Conservation (phyloP, 768 basidiomycete species). For the Asterophora parasitica region DNA sequence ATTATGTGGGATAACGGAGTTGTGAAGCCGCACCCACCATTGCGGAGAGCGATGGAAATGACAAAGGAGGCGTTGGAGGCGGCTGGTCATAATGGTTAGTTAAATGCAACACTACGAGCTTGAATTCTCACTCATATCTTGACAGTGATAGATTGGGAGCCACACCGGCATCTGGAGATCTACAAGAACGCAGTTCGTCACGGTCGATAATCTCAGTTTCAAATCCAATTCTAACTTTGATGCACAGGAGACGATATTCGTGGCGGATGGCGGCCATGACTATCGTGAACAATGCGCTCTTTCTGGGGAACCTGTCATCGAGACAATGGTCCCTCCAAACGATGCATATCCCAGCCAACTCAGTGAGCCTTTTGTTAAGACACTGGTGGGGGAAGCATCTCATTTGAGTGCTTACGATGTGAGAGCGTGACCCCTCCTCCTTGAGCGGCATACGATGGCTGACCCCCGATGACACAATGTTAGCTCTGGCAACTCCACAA, state of each 20-base stretch:
- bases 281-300: slow-evolving; percentile 35
- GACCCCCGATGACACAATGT: slow-evolving; percentile 16
- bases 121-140: no score
- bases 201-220: neutral
- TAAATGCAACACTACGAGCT: no score
- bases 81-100: slow-evolving; percentile 44
- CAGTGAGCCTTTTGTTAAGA: slow-evolving; percentile 39
- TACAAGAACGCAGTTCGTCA: slow-evolving; percentile 34
- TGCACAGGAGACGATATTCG: slow-evolving; percentile 43
- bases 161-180: slow-evolving; percentile 49
- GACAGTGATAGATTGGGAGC: slow-evolving; percentile 63
- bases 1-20: slow-evolving; percentile 48
- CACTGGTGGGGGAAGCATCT: slow-evolving; percentile 39
- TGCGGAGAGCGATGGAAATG: slow-evolving; percentile 46
- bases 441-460: neutral
- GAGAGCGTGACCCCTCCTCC: slow-evolving; percentile 22
- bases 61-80: slow-evolving; percentile 39
- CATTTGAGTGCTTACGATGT: slow-evolving; percentile 36
- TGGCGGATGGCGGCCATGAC: slow-evolving; percentile 49
- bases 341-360: slow-evolving; percentile 22
- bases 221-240: slow-evolving; percentile 7
- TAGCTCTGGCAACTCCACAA: slow-evolving; percentile 64
- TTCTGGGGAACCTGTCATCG: slow-evolving; percentile 54
- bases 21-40: slow-evolving; percentile 46
- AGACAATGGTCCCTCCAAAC: slow-evolving; percentile 41